Conservation (phyloP, 805 yeast genomes). For the Monosporozyma yasuniensis region DNA sequence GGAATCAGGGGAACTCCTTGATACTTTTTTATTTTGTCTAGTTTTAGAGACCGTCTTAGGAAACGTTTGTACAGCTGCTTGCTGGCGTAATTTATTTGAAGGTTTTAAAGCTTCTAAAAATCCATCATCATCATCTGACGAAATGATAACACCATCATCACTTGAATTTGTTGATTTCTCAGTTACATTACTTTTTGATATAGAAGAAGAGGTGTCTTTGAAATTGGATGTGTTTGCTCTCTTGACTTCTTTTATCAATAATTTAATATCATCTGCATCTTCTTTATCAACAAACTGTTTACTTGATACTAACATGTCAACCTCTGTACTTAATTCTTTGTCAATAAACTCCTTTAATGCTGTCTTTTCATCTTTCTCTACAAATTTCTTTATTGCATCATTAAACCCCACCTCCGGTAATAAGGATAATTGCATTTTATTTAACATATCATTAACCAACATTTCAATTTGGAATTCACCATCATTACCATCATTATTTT, state of each 20-base stretch:
- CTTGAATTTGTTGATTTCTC: neutral
- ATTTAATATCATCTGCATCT: constrained; percentile 35
- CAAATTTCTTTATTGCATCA: constrained; percentile 59
- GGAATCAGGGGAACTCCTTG: neutral
- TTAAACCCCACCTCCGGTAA: constrained; percentile 70
- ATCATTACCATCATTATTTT: constrained; percentile 13
- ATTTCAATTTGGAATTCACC: constrained; percentile 48
- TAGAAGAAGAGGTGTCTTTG: neutral
- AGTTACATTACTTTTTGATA: neutral
- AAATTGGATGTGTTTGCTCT: constrained; percentile 20
- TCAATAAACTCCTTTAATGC: constrained; percentile 59
- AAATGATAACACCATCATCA: neutral
- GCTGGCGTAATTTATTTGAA: too few species aligned
- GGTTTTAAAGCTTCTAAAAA: neutral
- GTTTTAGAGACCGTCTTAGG: too few species aligned
- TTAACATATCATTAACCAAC: constrained; percentile 53
- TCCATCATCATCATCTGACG: neutral
- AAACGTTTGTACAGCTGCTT: neutral
- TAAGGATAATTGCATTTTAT: constrained; percentile 54
- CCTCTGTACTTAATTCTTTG: constrained; percentile 44
- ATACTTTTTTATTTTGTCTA: neutral
- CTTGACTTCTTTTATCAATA: constrained; percentile 36
- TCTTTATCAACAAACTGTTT: constrained; percentile 35
- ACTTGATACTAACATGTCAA: constrained; percentile 38
- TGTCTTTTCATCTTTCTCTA: constrained; percentile 75